These are phyloP conservation scores for Aspergillus sp. DNA, from an alignment of 2,329 filamentous ascomycete species.

Conservation along the genomic window DNA sequence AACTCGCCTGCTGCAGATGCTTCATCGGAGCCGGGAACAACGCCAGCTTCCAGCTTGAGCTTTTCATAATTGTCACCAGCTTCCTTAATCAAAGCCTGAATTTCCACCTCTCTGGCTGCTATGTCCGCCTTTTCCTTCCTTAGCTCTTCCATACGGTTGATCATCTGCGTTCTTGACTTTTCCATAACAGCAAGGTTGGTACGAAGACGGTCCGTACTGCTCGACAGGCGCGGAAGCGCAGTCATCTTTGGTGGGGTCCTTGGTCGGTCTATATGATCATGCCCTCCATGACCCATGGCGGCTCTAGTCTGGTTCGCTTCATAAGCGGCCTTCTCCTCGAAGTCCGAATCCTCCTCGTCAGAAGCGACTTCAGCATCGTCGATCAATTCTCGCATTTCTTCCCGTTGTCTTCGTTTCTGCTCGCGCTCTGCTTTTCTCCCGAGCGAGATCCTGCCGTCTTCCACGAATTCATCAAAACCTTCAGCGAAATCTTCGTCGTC, in stretches of 20 bases:
- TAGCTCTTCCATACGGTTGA: conserved; percentile 57
- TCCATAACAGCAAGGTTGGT: conserved; percentile 57
- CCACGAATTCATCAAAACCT: conserved; percentile 85
- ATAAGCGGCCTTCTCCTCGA: conserved; percentile 65
- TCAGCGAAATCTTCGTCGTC: conserved; percentile 92
- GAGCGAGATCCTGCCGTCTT: conserved; percentile 71
- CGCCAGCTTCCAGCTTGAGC: conserved; percentile 40
- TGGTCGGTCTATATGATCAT: conserved; percentile 27
- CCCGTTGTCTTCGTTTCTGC: conserved; percentile 55
- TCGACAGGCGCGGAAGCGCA: conserved; percentile 64
- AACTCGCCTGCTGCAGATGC: conserved; percentile 15
- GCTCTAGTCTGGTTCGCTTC: conserved; percentile 78
- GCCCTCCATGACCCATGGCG: conserved; percentile 56
- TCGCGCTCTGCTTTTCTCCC: conserved; percentile 72
- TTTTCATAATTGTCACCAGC: conserved; percentile 64
- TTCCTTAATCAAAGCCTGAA: conserved; percentile 72
- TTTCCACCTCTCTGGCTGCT: conserved; percentile 61
- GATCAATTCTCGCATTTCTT: conserved; percentile 78
- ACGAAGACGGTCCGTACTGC: conserved; percentile 57
- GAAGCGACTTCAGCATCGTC: conserved; percentile 63
- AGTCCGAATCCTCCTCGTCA: conserved; percentile 56
- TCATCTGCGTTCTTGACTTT: conserved; percentile 51
- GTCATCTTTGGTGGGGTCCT: conserved; percentile 66
- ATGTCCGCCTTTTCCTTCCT: conserved; percentile 62
- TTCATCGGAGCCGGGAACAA: conserved; percentile 18